phyloP scores from a whole-genome alignment of 202 grass and related monocot genomes.

The Setaria italica region DNA sequence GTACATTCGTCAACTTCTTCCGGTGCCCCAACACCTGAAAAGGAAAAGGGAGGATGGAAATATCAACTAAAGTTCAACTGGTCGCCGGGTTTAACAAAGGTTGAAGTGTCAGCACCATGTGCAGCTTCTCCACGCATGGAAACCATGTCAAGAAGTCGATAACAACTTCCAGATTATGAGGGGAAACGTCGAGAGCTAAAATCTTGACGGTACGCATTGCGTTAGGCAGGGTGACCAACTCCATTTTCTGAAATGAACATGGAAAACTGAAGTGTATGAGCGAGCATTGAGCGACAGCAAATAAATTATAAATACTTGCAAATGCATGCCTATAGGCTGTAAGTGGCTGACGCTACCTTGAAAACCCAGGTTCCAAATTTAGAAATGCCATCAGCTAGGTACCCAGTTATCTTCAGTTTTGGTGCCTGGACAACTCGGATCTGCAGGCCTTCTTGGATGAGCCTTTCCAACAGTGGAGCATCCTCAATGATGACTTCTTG shows the following conservation, averaged over 20 bases:
- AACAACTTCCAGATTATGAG: conserved; percentile 20
- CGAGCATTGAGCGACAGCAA: not conserved
- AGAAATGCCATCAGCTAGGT: too few relatives aligned
- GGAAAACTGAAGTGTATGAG: not conserved
- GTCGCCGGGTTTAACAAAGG: not conserved
- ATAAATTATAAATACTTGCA: not conserved
- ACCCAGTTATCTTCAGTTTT: not conserved
- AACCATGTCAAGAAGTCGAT: conserved; percentile 17
- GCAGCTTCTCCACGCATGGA: conserved; percentile 30
- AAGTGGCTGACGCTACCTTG: too few relatives aligned
- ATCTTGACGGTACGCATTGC: conserved; percentile 7
- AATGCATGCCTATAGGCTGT: too few relatives aligned
- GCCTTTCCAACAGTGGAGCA: not conserved
- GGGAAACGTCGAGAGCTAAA: not conserved
- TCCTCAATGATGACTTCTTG: not conserved
- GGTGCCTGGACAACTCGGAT: not conserved
- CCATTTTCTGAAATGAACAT: not conserved
- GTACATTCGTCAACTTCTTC: not conserved
- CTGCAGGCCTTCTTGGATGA: not conserved
- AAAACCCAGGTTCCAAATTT: too few relatives aligned
- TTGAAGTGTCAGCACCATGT: conserved; percentile 2
- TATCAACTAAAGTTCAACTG: too few relatives aligned
- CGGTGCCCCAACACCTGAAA: not conserved
- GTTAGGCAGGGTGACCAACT: not conserved
- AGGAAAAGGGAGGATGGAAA: not conserved